Evolutionary conservation across 2,329 filamentous ascomycete species (phyloP), one percentile per base, ranked within the genome.

Genomic region (Grosmannia penicillata): DNA sequence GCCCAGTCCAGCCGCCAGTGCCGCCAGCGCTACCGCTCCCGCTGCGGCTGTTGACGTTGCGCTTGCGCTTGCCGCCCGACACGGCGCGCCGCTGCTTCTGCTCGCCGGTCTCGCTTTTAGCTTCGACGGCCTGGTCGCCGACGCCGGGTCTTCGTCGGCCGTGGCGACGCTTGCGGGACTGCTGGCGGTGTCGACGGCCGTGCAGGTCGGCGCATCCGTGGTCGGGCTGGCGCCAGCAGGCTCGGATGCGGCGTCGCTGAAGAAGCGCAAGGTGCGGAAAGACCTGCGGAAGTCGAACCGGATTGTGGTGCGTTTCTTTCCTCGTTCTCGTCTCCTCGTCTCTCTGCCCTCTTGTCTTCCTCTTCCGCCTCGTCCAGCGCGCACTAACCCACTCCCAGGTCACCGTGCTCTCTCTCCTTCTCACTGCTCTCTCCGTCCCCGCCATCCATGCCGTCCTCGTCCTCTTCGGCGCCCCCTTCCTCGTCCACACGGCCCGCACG

Each of bases 391-490:
- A 14, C 22, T 17, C 14, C 17, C 17, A 70, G 67, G 59, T 62
- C 15, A 55, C 63, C 13, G 48, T 65, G 40, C 56, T 70, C 36
- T 64, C 64, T 6, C 52, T 68, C 27, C 45, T 66, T 17, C 52
- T 94, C 68, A 77, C 83, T 3, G 68, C 74, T 3, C 68, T 91
- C 47, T 65, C 87, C 41, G 78, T 82, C 8, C 70, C 89, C 24
- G 56, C 56, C 22, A 49, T 78, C 18, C 66, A 78, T 54, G 54
- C 74, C 31, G 60, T 77, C 27, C 71, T 93, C 50, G 68, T 96
- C 51, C 80, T 96, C 48, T 93, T 95, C 58, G 91, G 91, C 52
- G 91, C 89, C 8, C 91, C 91, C 0, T 66, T 93, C 38, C 82
- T 89, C 24, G 84, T 83, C 1, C 83, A 95, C 56, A 62, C 80